These are phyloP conservation scores for Bocquillonia castaneifolia DNA, from an alignment of 441 rosid species.

Conservation along the genomic window DNA sequence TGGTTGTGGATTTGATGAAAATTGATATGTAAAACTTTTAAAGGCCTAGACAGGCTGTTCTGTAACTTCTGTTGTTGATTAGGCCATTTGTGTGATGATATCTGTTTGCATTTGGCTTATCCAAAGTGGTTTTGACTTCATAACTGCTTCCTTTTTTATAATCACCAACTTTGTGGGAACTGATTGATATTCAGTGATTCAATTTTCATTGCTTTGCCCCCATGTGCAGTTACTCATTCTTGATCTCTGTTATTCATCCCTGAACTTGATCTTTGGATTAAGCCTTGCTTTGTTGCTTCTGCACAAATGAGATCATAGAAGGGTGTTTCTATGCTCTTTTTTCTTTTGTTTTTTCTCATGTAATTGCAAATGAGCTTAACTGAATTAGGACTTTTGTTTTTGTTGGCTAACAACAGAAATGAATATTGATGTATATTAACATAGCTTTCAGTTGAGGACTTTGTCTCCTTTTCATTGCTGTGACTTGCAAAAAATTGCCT, in stretches of 20 bases:
- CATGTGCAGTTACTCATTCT: neutral
- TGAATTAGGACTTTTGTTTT: neutral
- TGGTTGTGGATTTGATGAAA: no score
- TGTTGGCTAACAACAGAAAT: neutral
- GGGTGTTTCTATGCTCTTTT: no score
- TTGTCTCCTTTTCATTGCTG: neutral
- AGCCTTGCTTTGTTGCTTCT: neutral
- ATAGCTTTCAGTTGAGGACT: no score
- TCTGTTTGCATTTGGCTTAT: neutral
- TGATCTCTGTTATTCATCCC: neutral
- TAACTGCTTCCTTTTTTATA: neutral
- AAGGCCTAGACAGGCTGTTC: no score
- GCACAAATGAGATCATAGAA: no score
- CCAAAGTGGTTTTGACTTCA: slow-evolving; percentile 4
- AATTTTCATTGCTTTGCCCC: neutral
- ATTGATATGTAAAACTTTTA: no score
- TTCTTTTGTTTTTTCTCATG: neutral
- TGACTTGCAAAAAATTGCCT: neutral
- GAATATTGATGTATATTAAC: neutral
- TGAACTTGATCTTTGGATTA: neutral
- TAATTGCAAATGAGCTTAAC: neutral
- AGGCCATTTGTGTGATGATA: neutral
- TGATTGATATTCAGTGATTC: no score
- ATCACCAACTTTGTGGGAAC: neutral
- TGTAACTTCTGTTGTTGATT: neutral